phyloP scores from a whole-genome alignment of 768 basidiomycete genomes.

The Calvatia gigantea region DNA sequence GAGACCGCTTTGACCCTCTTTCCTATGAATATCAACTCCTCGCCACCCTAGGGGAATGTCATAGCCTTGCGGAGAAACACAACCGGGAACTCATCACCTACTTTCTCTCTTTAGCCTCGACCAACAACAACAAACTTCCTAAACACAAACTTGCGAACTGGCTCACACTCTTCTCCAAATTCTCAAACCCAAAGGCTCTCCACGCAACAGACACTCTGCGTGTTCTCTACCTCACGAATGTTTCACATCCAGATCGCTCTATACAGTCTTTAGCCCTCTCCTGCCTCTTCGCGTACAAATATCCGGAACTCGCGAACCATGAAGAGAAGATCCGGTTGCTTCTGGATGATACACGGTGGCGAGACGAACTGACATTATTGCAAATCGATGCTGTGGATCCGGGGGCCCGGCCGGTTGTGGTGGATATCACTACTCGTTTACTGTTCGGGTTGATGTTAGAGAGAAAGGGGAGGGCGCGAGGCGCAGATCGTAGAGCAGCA shows the following conservation, averaged over 20 bases:
- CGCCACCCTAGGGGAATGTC: constrained; percentile 59
- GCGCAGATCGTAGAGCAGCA: constrained; percentile 69
- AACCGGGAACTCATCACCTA: constrained; percentile 84
- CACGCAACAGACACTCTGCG: constrained; percentile 64
- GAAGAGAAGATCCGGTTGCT: constrained; percentile 67
- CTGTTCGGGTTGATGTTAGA: constrained; percentile 89
- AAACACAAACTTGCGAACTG: constrained; percentile 68
- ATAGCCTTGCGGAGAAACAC: constrained; percentile 79
- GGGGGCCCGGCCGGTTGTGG: constrained; percentile 57
- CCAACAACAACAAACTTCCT: constrained; percentile 38
- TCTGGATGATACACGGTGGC: constrained; percentile 82
- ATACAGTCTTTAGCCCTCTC: constrained; percentile 74
- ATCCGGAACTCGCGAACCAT: constrained; percentile 47
- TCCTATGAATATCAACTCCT: constrained; percentile 86
- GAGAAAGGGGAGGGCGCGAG: constrained; percentile 62
- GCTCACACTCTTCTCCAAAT: constrained; percentile 85
- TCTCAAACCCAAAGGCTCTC: constrained; percentile 90
- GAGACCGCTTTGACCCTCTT: constrained; percentile 64
- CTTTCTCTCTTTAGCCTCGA: constrained; percentile 56
- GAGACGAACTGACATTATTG: constrained; percentile 81
- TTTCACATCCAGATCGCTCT: constrained; percentile 80
- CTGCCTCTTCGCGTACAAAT: constrained; percentile 83
- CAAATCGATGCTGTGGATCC: constrained; percentile 53
- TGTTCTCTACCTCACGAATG: constrained; percentile 62
- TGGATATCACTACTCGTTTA: constrained; percentile 70